Evolutionary conservation across 441 rosid species (phyloP).

Genomic region (Gossypium aridum): DNA sequence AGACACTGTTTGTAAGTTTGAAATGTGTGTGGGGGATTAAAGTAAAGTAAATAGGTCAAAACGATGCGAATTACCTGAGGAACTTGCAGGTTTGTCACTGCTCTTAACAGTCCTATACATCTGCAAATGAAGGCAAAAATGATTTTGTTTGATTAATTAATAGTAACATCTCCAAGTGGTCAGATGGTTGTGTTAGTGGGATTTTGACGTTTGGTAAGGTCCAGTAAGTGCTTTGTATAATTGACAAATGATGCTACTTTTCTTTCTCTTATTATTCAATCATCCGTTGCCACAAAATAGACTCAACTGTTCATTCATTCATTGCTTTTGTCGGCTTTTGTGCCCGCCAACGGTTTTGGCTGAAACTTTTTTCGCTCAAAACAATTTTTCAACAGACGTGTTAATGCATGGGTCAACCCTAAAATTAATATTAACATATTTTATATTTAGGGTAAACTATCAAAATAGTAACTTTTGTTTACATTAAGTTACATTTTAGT

Average conservation of each 20-base stretch:
- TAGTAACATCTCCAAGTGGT: not conserved
- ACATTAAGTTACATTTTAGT: accelerated
- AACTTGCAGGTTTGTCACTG: conserved; percentile 32
- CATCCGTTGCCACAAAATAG: conserved; percentile 8
- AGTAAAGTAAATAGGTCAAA: conserved; percentile 5
- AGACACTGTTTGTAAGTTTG: not conserved
- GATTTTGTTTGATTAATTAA: no score
- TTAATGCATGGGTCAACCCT: no score
- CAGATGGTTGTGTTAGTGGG: conserved; percentile 15
- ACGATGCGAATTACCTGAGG: conserved; percentile 26
- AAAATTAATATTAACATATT: no score
- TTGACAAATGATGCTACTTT: conserved; percentile 32
- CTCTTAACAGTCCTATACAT: conserved; percentile 45
- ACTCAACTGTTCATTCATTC: conserved; percentile 18
- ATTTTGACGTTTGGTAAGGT: conserved; percentile 25
- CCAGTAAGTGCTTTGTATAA: conserved; percentile 22
- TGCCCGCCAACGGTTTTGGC: conserved; percentile 6
- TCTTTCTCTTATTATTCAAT: not conserved
- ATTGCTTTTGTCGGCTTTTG: conserved; percentile 24
- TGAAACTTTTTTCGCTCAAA: no score
- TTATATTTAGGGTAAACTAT: no score
- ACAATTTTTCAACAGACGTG: no score
- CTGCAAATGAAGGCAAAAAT: conserved; percentile 15
- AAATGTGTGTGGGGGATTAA: not conserved
- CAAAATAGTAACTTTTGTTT: accelerated